Base-by-base conservation (phyloP, 495 filamentous ascomycete genomes). In the Cryomyces minteri region DNA sequence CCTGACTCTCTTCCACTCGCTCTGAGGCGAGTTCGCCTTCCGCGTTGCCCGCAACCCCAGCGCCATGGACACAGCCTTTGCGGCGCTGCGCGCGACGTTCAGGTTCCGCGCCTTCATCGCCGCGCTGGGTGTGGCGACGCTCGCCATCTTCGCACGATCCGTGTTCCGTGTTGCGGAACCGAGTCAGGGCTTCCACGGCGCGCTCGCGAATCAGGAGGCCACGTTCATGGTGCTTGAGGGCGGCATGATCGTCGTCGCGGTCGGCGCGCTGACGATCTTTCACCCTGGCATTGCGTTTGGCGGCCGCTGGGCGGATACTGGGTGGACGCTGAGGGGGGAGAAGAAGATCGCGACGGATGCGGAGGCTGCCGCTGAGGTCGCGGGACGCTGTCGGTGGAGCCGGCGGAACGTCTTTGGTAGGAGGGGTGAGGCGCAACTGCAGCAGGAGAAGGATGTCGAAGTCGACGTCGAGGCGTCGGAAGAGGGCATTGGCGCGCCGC, bases 151-250 rank as follows among this genome's bases (percentile, higher is more conserved):
- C 54, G 67, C 72, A 44, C 71, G 80, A 1, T 74, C 67, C 33
- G 60, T 76, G 31, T 84, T 69, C 58, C 70, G 80, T 42, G 72
- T 79, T 18, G 73, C 71, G 6, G 80, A 84, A 66, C 62, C 83
- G 42, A 63, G 63, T 39, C 57, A 60, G n/a, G 80, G 80, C n/a
- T 83, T 76, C 60, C 45, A 58, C 8, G 71, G 79, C 25, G 44
- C 53, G 0, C 56, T 83, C 43, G 77, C 71, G 40, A 69, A 65
- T 41, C 59, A 80, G 38, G 66, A 86, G 60, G 62, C 68, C 8
- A 51, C 73, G 6, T 80, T 83, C 55, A 74, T 86, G 63, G 63
- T 80, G 29, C 67, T 86, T 18, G 81, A 86, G 62, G 75, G 79
- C 25, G 60, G 72, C n/a, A 77, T 84, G 76, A 73, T 86, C 53